These are phyloP conservation scores for Solidago caesia DNA, from an alignment of 129 eudicot genomes.

Conservation along the genomic window DNA sequence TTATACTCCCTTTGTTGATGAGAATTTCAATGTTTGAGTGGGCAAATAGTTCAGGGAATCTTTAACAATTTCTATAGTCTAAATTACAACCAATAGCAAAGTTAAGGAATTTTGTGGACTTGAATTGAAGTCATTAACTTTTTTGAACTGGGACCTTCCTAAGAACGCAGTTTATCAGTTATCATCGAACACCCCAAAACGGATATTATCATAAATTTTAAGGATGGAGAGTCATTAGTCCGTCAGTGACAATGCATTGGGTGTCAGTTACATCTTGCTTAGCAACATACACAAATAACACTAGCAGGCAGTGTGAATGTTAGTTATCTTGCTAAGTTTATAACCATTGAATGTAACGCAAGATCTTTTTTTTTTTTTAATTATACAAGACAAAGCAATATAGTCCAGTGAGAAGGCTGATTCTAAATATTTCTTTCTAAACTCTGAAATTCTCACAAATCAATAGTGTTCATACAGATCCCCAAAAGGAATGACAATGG, in stretches of 20 bases:
- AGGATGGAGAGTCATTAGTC: background rate
- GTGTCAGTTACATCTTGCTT: background rate
- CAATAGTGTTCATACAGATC: background rate
- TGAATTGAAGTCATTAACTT: background rate
- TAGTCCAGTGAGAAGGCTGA: background rate
- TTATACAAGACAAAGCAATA: background rate
- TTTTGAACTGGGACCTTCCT: background rate
- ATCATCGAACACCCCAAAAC: background rate
- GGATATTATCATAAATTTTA: background rate
- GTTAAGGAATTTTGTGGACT: background rate
- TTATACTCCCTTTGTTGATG: background rate
- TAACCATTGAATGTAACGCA: background rate
- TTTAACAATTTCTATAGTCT: background rate
- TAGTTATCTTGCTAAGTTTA: background rate
- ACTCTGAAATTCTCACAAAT: background rate
- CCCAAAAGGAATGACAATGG: background rate
- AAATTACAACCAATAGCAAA: background rate
- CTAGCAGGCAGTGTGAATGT: background rate
- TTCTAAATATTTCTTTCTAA: background rate
- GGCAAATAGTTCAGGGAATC: background rate
- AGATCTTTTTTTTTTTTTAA: background rate
- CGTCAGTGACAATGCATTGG: background rate
- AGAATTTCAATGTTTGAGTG: background rate
- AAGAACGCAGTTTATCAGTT: background rate
- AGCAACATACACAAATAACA: background rate